These are phyloP conservation scores for Geranium rotundifolium DNA, from an alignment of 345 rosid species.

Conservation along the genomic window DNA sequence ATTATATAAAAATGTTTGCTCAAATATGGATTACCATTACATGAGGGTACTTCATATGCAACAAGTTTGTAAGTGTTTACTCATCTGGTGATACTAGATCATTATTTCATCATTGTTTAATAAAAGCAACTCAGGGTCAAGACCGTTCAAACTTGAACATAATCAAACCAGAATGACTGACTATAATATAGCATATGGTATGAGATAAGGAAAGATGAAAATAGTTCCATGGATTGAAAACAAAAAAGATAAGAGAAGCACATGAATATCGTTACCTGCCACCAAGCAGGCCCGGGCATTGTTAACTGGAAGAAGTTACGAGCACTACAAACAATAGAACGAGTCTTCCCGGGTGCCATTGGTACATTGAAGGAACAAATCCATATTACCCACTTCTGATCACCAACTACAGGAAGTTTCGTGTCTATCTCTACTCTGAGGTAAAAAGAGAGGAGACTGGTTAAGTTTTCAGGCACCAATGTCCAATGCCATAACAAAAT, in stretches of 20 bases:
- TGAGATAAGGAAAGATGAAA: too few relatives aligned
- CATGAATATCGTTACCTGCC: constrained; percentile 54
- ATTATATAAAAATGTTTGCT: too few relatives aligned
- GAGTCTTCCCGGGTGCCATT: constrained; percentile 95
- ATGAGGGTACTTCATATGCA: too few relatives aligned
- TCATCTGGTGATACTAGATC: too few relatives aligned
- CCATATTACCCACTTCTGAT: constrained; percentile 88
- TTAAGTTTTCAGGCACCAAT: constrained; percentile 1
- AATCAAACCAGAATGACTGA: too few relatives aligned
- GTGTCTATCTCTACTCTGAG: constrained; percentile 83
- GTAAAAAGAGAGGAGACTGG: constrained; percentile 2
- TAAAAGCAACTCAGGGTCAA: too few relatives aligned
- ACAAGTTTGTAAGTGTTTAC: too few relatives aligned
- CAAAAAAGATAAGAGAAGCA: background rate
- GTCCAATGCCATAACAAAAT: background rate
- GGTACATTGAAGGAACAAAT: constrained; percentile 94
- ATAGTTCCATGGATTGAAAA: background rate
- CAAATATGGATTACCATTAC: too few relatives aligned
- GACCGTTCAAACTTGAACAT: too few relatives aligned
- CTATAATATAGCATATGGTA: too few relatives aligned
- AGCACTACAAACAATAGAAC: constrained; percentile 93
- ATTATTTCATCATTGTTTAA: too few relatives aligned
- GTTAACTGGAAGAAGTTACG: constrained; percentile 90
- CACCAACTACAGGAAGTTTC: constrained; percentile 70
- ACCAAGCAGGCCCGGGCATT: constrained; percentile 91